A percentile compares a stretch with the other conserved stretches of the same genome.
phyloP scores from a whole-genome alignment of 805 yeast species.

The Blastobotrys parvus region DNA sequence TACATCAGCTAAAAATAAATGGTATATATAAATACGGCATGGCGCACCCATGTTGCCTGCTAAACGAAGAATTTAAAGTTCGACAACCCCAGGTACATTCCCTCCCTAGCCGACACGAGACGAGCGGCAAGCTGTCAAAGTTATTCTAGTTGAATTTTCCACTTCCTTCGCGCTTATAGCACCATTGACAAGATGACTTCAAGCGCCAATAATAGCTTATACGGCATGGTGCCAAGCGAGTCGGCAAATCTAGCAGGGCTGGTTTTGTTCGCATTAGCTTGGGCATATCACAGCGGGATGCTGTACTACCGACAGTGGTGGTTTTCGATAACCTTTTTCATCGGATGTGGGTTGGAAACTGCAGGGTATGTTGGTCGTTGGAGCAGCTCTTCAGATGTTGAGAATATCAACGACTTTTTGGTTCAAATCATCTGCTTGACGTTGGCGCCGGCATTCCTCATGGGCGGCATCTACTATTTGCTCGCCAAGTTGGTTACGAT shows the following conservation, averaged over 20 bases:
- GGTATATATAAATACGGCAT: no score
- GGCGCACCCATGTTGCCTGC: no score
- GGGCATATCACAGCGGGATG: conserved; percentile 34
- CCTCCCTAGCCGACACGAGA: no score
- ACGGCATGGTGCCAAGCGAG: conserved; percentile 40
- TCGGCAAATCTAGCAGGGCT: conserved; percentile 54
- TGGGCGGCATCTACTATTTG: conserved; percentile 74
- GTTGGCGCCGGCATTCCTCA: conserved; percentile 72
- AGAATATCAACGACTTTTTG: conserved; percentile 37
- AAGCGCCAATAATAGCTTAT: neutral
- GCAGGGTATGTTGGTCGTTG: conserved; percentile 61
- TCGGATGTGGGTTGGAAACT: conserved; percentile 53
- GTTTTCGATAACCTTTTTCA: conserved; percentile 50
- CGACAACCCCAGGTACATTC: no score
- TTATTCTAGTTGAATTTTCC: no score
- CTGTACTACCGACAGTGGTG: conserved; percentile 49
- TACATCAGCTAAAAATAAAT: no score
- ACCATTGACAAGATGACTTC: no score
- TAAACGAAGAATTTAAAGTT: no score
- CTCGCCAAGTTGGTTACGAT: conserved; percentile 59
- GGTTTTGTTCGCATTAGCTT: conserved; percentile 43
- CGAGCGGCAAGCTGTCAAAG: no score
- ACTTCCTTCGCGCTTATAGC: no score
- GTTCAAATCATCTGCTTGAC: conserved; percentile 64
- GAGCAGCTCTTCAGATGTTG: conserved; percentile 33